Base-by-base conservation (phyloP, 495 filamentous ascomycete species). In the Talaromyces borbonicus region DNA sequence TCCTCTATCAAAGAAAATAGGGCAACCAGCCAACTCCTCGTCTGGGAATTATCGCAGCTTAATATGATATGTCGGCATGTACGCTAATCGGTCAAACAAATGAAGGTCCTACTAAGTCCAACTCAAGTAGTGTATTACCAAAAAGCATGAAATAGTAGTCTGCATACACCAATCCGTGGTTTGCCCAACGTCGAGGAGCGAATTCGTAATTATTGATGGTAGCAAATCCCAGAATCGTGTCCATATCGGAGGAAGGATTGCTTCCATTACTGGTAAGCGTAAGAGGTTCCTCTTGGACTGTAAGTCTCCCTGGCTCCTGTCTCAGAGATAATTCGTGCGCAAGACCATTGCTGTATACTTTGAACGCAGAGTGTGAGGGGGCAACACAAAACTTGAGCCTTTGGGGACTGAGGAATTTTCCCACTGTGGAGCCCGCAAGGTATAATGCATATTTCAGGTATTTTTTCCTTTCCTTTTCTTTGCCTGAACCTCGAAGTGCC, bases 111-210 rank as follows among this genome's bases (percentile, higher is more conserved):
- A n/a, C n/a, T n/a, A n/a, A n/a, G n/a, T n/a, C n/a, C n/a, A n/a
- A n/a, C n/a, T n/a, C n/a, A n/a, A 56, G 27, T 20, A 56, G 19
- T 15, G 43, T 51, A 25, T 71, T 71, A 24, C 67, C 65, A 46
- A 64, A 63, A 37, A 66, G 62, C 20, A 71, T 49, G 35, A 71
- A 52, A 46, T 65, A 71, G 50, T 71, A 71, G 43, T 68, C 66
- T 0, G 56, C 68, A 56, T 71, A 71, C 5, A 69, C 68, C 11
- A 71, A 44, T 19, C 65, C 68, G 30, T 64, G 64, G 52, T 66
- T 52, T 3, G 36, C 31, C 32, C 63, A 64, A 7, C 54, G 52
- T 16, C 49, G 36, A 2, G 46, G 45, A 6, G 58, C 54, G 24
- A 42, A 20, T 5, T 38, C 22, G 44, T 69, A 67, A 30, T 66